A percentile compares a stretch with the other conserved stretches of the same genome.
Conservation (phyloP, 2,329 filamentous ascomycete genomes). For the Cercospora sojina region DNA sequence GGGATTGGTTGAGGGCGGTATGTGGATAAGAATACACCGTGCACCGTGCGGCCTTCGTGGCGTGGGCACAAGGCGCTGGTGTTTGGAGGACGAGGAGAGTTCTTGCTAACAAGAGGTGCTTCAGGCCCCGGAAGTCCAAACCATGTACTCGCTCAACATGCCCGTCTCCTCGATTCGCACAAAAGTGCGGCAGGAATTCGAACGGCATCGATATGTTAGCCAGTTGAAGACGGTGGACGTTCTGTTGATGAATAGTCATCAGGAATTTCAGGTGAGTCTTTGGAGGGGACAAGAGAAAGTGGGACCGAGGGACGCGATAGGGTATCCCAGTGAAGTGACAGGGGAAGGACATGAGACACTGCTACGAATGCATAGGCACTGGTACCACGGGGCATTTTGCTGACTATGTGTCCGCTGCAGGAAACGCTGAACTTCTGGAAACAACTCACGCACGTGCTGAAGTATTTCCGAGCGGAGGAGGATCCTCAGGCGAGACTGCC, state of each 20-base stretch:
- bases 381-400: neutral
- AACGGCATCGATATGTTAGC: conserved; percentile 89
- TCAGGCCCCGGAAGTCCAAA: conserved; percentile 93
- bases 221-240: conserved; percentile 87
- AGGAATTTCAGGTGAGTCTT: conserved; percentile 79
- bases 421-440: conserved; percentile 99
- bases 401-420: conserved; percentile 47
- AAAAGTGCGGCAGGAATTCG: conserved; percentile 94
- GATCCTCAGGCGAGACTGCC: conserved; percentile 74
- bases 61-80: neutral
- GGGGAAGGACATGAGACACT: neutral
- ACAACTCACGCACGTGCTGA: conserved; percentile 91
- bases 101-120: neutral
- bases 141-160: conserved; percentile 91
- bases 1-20: conserved; percentile 96
- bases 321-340: neutral
- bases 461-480: conserved; percentile 91
- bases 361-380: neutral
- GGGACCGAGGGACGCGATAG: neutral
- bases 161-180: conserved; percentile 85
- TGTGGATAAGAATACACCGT: conserved; percentile 39
- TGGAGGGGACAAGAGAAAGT: neutral
- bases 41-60: neutral
- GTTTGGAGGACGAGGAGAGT: neutral
- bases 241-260: conserved; percentile 83